These are phyloP conservation scores for Globisporangium alternatum DNA, from an alignment of 352 stramenopile species.

Conservation along the genomic window DNA sequence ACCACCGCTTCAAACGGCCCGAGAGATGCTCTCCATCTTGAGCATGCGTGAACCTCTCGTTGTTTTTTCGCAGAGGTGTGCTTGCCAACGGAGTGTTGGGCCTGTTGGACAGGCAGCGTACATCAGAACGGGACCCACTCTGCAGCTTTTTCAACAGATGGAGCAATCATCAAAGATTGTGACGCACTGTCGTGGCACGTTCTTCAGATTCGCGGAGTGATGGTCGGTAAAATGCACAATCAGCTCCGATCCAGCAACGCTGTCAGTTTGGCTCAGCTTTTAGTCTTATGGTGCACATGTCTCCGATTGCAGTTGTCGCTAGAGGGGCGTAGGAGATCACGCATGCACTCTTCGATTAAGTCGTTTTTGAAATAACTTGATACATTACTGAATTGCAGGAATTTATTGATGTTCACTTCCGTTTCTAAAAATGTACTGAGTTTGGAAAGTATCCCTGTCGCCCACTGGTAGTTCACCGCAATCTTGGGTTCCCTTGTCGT, in stretches of 20 bases:
- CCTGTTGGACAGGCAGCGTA: neutral
- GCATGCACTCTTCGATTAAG: conserved; percentile 10
- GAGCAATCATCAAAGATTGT: conserved; percentile 12
- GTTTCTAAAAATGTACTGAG: neutral
- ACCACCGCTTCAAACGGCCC: too few relatives aligned
- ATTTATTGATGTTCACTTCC: neutral
- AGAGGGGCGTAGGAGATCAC: neutral
- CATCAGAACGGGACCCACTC: neutral
- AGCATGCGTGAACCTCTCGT: too few relatives aligned
- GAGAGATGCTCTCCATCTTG: too few relatives aligned
- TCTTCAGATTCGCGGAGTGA: conserved; percentile 3
- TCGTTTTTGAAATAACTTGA: conserved; percentile 10
- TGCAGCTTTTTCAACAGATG: neutral
- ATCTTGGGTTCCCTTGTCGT: conserved; percentile 1
- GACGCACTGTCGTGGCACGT: conserved; percentile 12
- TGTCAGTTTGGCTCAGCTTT: too few relatives aligned
- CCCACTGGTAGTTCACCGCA: neutral
- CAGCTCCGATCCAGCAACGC: conserved; percentile 1
- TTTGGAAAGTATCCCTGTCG: neutral
- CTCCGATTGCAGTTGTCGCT: conserved; percentile 12
- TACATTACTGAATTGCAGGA: neutral
- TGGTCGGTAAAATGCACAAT: conserved; percentile 3
- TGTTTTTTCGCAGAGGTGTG: too few relatives aligned
- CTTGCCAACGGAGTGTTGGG: too few relatives aligned
- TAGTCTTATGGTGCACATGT: neutral